Evolutionary conservation across 176 grass and related monocot species (phyloP), one percentile per base, ranked within the genome.

Genomic region (Oropetium thomaeum): DNA sequence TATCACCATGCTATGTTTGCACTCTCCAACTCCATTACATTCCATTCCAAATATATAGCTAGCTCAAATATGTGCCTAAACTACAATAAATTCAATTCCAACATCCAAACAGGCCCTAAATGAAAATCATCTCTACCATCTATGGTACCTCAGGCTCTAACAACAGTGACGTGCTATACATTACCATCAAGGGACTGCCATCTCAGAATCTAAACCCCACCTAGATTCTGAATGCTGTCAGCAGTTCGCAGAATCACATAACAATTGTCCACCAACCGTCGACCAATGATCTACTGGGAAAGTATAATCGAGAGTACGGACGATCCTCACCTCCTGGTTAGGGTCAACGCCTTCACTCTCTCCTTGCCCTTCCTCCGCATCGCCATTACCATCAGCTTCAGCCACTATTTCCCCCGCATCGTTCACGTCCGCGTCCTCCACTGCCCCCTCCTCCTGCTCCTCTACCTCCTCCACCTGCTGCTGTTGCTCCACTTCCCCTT

Each of bases 341-440:
- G 73, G 77, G 8, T 85, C 82, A 5, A 81, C 38, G 40, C 82
- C 76, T 71, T 89, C 77, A 5, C 87, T 80, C 58, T 89, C 87
- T 5, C 82, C 79, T 33, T 87, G 85, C 1, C 85, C 85, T 82
- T 82, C 85, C 66, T 87, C 73, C 10, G 79, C 71, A 41, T 76
- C 80, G 37, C 74, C 81, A 58, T 79, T 52, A 17, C 32, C 71
- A 4, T 29, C 64, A 1, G 40, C 86, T 76, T 62, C 71, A 27
- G 65, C 65, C 14, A 87, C 67, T 0, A 87, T 41, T 49, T 80
- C 81, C 1, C 81, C 87, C 1, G 77, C 77, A 58, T 77, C 87
- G 41, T 81, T 78, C 87, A 85, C 60, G 9, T 84, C 82, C 43
- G 64, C 53, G 16, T 82, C 82, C 62, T 78, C 79, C 79, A 74